Conservation (phyloP, 371 early-diverging fungal genomes). For the Lichtheimia ornata region DNA sequence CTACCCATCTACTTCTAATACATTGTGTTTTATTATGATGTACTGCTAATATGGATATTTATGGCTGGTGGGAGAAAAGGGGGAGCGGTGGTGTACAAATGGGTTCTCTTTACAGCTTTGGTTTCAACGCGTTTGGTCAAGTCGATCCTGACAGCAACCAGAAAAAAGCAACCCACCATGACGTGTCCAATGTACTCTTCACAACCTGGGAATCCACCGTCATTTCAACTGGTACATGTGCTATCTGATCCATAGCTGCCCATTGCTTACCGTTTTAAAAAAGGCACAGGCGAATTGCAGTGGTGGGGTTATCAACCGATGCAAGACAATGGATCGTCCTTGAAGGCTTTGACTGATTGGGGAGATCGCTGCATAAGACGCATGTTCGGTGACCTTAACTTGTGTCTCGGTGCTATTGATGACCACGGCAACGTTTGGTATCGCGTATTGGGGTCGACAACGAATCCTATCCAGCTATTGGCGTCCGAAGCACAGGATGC, state of each 20-base stretch:
- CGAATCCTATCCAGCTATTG: not conserved
- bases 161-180: not conserved
- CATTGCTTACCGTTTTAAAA: not conserved
- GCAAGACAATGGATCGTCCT: not conserved
- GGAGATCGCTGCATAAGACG: not conserved
- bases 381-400: constrained; percentile 2
- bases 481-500: constrained; percentile 10
- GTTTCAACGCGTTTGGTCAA: constrained; percentile 38
- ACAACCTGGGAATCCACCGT: constrained; percentile 42
- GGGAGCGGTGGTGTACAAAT: too few species aligned
- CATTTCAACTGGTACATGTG: constrained; percentile 20
- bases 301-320: constrained; percentile 33
- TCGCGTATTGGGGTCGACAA: not conserved
- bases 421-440: constrained; percentile 7
- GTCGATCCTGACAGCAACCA: constrained; percentile 5
- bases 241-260: too few species aligned
- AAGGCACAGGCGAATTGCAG: constrained; percentile 2
- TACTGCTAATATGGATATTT: too few species aligned
- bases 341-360: constrained; percentile 3
- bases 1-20: too few species aligned
- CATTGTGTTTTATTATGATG: too few species aligned
- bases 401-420: constrained; percentile 20
- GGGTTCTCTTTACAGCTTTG: constrained; percentile 26
- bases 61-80: too few species aligned
- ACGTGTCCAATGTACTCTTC: not conserved